Base-by-base conservation (phyloP, 2,329 filamentous ascomycete species). In the Colletotrichum sp. region DNA sequence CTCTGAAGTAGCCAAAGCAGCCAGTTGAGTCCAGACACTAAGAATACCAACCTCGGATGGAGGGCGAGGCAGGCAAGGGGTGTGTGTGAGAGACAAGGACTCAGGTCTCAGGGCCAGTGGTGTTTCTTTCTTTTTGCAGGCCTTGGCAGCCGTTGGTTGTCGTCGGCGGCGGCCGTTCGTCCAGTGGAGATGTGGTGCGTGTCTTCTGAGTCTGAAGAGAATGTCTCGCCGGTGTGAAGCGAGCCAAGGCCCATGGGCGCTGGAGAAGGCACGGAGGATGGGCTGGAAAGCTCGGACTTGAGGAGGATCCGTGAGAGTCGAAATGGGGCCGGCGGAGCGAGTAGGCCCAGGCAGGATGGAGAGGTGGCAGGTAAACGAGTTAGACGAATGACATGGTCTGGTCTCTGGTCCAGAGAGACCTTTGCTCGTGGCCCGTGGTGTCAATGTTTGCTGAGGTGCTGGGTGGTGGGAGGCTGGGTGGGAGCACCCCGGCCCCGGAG, bases 81-180 rank as follows among this genome's bases (percentile, higher is more conserved):
- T n/a, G 38, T 21, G 55, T 21, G 55, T 55, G 64, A 15, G 36
- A 52, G 43, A 9, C n/a, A 12, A 52, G 43, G 43, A 52, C 43
- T 52, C 6, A 48, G n/a, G 43, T 52, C 16, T 18, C 24, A 48
- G 15, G 55, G 70, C 21, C 30, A 18, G 62, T 36, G 64, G 69
- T 56, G 32, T 75, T 73, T 73, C 62, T 75, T 72, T 72, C 69
- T 75, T 75, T 75, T 75, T 24, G 21, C 56, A 43, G 28, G 8
- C 56, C 70, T 75, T 75, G 73, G 73, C 73, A 75, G 70, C 73
- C 70, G 73, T 75, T 75, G 64, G 56, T 65, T 65, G 58, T 73
- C n/a, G 71, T 73, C 71, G 58, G 66, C 71, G 70, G 55, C 65
- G 66, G 43, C 38, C 66, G 65, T 61, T 52, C 56, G 26, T 32